Evolutionary conservation across 257 asterid genomes (phyloP), one percentile per base, ranked within the genome.

Genomic region (Petunia axillaris): DNA sequence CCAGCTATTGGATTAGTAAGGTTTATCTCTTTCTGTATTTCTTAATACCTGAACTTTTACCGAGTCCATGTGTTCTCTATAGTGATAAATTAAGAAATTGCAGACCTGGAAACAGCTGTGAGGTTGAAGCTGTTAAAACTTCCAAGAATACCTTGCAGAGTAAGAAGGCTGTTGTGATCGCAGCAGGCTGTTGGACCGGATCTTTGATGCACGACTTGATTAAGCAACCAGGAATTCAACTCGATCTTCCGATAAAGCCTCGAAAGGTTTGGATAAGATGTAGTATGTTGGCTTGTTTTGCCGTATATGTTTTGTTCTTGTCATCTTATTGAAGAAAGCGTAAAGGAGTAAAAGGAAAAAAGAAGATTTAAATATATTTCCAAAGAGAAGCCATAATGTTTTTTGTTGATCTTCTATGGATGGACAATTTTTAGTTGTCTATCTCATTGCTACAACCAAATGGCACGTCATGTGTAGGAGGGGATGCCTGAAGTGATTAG

Each of bases 171-270:
- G 93, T 92, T 77, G 84, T 95, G 39, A 64, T 93, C 87, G 97
- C 99, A 68, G 92, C 98, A 36, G 99, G 99, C 81, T 93, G 93
- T 80, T 95, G 99, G 99, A 95, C 89, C 85, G 99, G 98, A 55
- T 86, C 96, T 53, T 84, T 95, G 89, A 87, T 93, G 88, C 87
- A 87, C 37, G 87, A 88, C 54, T 81, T 95, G 71, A 63, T 88
- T 44, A 83, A 83, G 81, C 84, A 86, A 82, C 87, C 91, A 71
- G 89, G 85, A 65, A 82, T 86, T 75, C 82, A 89, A 55, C 64
- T 92, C 68, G 87, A 92, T 88, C 78, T 95, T 84, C 99, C 99
- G 10, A 87, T 95, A 77, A 89, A 87, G 86, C 99, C 99, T 89
- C 92, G 98, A 84, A 95, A 95, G 97, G 99, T 95, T 67, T 85